A percentile compares a stretch with the other conserved stretches of the same genome.
These are phyloP conservation scores for Debaryomyces prosopidis DNA, from an alignment of 805 yeast genomes.

Conservation along the genomic window DNA sequence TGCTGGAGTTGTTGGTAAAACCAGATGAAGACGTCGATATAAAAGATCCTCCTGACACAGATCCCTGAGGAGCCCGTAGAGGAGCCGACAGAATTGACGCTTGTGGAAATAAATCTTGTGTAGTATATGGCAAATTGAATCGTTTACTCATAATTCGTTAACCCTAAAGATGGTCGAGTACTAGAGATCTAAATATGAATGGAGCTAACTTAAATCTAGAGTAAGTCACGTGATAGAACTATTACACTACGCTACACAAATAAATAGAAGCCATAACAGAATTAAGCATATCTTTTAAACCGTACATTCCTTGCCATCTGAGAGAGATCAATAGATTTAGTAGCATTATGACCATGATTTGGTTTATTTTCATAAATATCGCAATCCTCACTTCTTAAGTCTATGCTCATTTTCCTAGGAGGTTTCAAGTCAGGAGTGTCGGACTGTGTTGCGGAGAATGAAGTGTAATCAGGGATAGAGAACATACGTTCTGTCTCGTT, in stretches of 20 bases:
- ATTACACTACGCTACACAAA: not conserved
- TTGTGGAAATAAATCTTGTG: constrained; percentile 44
- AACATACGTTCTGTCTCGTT: not conserved
- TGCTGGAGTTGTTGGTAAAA: constrained; percentile 5
- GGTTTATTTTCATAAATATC: not conserved
- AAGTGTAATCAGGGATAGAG: not conserved
- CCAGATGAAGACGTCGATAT: constrained; percentile 16
- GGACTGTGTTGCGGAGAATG: not conserved
- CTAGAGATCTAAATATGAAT: too few species aligned
- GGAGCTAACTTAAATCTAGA: not conserved
- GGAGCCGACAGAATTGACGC: constrained; percentile 17
- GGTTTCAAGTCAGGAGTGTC: not conserved
- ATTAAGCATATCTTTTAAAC: constrained; percentile 2
- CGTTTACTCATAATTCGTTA: constrained; percentile 33
- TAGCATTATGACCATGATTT: not conserved
- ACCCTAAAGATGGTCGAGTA: not conserved
- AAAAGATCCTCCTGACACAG: constrained; percentile 23
- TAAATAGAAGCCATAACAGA: not conserved
- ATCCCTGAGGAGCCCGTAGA: constrained; percentile 12
- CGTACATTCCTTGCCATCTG: not conserved
- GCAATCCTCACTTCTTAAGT: not conserved
- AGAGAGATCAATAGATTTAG: not conserved
- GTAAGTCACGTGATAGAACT: not conserved
- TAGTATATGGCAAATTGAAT: constrained; percentile 39
- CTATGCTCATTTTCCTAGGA: not conserved